Conservation (phyloP, 768 basidiomycete genomes). For the Rossbeevera mucosa region DNA sequence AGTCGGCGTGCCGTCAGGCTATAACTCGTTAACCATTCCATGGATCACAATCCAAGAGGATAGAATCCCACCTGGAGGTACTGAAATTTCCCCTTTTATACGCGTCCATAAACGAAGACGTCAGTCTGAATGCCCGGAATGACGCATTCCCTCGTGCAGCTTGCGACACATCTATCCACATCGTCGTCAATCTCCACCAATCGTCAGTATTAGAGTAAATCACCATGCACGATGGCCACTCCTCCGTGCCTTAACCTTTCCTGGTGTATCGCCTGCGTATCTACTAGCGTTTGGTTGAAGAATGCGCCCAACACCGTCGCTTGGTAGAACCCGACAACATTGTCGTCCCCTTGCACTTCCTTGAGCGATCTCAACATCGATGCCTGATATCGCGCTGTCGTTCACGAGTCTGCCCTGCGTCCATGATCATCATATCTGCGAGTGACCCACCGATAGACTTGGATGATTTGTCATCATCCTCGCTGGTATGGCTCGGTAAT, state of each 20-base stretch:
- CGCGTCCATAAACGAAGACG: slow-evolving; percentile 73
- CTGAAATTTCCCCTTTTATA: slow-evolving; percentile 83
- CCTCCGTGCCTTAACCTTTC: slow-evolving; percentile 84
- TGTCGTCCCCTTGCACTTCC: slow-evolving; percentile 89
- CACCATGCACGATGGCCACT: slow-evolving; percentile 80
- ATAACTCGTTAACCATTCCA: slow-evolving; percentile 11
- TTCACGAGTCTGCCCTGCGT: not conserved
- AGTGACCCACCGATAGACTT: slow-evolving; percentile 63
- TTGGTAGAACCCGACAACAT: slow-evolving; percentile 92
- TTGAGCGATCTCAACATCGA: slow-evolving; percentile 84
- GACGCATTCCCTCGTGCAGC: slow-evolving; percentile 79
- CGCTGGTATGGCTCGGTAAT: slow-evolving; percentile 64
- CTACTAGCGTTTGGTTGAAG: slow-evolving; percentile 74
- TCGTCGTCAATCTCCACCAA: slow-evolving; percentile 4
- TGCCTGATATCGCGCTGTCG: slow-evolving; percentile 71
- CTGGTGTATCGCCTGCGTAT: slow-evolving; percentile 81
- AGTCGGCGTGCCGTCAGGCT: slow-evolving; percentile 78
- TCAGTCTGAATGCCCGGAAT: slow-evolving; percentile 86
- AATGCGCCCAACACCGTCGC: slow-evolving; percentile 83
- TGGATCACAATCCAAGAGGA: not conserved
- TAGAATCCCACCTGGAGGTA: slow-evolving; percentile 60
- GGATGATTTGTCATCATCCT: slow-evolving; percentile 79
- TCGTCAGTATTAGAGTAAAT: slow-evolving; percentile 18
- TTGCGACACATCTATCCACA: slow-evolving; percentile 63
- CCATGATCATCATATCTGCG: slow-evolving; percentile 6